Conservation (phyloP, 2,329 filamentous ascomycete genomes). For the Cadophora sp. region DNA sequence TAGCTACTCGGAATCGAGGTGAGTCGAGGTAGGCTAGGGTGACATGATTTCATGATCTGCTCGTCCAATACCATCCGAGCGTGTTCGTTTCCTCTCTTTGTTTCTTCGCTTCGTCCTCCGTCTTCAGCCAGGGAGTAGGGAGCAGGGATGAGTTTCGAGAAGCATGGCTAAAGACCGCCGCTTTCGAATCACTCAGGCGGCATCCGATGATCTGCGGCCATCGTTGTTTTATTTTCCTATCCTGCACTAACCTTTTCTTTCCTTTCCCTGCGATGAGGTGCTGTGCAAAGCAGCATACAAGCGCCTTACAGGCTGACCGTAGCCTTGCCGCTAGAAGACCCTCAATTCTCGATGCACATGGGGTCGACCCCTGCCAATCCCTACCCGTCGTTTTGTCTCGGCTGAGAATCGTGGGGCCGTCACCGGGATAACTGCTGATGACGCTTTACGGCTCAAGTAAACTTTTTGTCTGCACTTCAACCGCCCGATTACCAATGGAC, state of each 20-base stretch:
- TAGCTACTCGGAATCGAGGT: neutral
- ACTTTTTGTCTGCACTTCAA: neutral
- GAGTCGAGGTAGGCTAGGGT: neutral
- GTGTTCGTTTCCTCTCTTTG: slow-evolving; percentile 4
- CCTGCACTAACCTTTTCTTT: neutral
- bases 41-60: slow-evolving; percentile 9
- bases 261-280: neutral
- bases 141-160: neutral
- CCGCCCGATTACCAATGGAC: slow-evolving; percentile 12
- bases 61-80: neutral
- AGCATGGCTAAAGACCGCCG: slow-evolving; percentile 4
- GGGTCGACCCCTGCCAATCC: neutral
- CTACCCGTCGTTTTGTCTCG: neutral
- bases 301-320: neutral
- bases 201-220: slow-evolving; percentile 2
- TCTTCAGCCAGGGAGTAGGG: no score
- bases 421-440: slow-evolving; percentile 1
- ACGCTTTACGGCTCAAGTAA: slow-evolving; percentile 11
- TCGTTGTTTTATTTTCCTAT: slow-evolving; percentile 9
- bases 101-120: slow-evolving; percentile 7
- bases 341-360: slow-evolving; percentile 6
- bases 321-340: slow-evolving; percentile 7
- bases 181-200: neutral
- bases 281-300: neutral
- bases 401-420: neutral